Evolutionary conservation across 495 filamentous ascomycete species (phyloP).

Genomic region (Aspergillus indologenus): DNA sequence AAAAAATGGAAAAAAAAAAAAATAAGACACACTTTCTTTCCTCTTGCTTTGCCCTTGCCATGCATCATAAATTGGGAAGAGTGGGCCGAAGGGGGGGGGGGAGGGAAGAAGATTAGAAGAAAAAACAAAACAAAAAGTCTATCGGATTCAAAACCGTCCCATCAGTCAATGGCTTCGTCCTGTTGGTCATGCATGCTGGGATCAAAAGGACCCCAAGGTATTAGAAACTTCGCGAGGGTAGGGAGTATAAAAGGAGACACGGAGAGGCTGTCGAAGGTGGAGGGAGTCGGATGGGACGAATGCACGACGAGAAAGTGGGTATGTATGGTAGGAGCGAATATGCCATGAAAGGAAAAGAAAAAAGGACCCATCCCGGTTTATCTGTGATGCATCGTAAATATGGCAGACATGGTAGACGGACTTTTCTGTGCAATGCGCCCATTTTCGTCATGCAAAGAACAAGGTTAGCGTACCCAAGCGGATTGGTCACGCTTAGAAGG

Average conservation of each 20-base stretch:
- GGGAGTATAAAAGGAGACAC: neutral
- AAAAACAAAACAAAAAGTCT: slow-evolving; percentile 3
- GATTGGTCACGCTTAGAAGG: slow-evolving; percentile 26
- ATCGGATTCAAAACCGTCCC: neutral
- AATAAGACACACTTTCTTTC: too few relatives aligned
- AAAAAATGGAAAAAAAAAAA: too few relatives aligned
- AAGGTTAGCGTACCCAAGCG: neutral
- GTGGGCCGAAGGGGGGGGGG: too few relatives aligned
- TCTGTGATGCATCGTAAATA: neutral
- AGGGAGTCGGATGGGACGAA: neutral
- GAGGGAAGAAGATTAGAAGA: neutral
- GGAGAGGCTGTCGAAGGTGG: neutral
- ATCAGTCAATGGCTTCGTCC: neutral
- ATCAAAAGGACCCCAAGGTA: neutral
- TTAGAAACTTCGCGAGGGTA: neutral
- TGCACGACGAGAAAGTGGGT: neutral
- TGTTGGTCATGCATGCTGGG: neutral
- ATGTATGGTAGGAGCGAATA: neutral
- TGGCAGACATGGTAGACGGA: neutral
- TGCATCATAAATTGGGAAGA: too few relatives aligned
- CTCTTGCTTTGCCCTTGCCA: too few relatives aligned
- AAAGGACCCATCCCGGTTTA: neutral
- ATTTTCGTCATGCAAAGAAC: neutral
- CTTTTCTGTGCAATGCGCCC: neutral
- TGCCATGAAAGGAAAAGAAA: neutral